Evolutionary conservation across 495 filamentous ascomycete genomes (phyloP), one percentile per base, ranked within the genome.

Genomic region (Aspergillus nanangensis): DNA sequence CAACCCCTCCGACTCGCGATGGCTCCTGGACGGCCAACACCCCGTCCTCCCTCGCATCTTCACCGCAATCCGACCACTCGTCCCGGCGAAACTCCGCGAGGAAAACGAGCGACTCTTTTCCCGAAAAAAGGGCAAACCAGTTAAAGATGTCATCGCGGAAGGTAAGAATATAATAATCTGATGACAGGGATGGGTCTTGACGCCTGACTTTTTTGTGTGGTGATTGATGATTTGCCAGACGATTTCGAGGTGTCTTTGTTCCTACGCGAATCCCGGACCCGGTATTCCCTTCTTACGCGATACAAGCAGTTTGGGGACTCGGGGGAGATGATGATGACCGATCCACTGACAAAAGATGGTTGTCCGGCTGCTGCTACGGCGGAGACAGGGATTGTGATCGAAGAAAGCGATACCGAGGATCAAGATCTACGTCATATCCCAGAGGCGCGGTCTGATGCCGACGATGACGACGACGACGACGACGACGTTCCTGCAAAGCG

Each of bases 161-260:
- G 92, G 92, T 93, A 66, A 36, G 68, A n/a, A n/a, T n/a, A n/a
- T n/a, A n/a, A n/a, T n/a, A n/a, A n/a, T n/a, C n/a, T n/a, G n/a
- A n/a, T n/a, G n/a, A n/a, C n/a, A n/a, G n/a, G n/a, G n/a, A n/a
- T n/a, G n/a, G n/a, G n/a, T n/a, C n/a, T n/a, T n/a, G n/a, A n/a
- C n/a, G n/a, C n/a, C n/a, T n/a, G n/a, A n/a, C n/a, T n/a, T n/a
- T n/a, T 29, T 7, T 29, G 7, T 29, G 25, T 29, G 25, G 25
- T 29, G 25, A 29, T 11, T 29, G 25, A 29, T 33, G 7, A 36
- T 14, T 27, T 5, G 39, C 27, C 60, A 94, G 93, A 96, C 70
- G 91, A 94, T 40, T 98, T 96, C 57, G 90, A 96, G 60, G 87
- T 95, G 31, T 84, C 88, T 14, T 82, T 97, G 49, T 98, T 96